Evolutionary conservation across 306 rosid species (phyloP), one percentile per base, ranked within the genome.

Genomic region (Mucuna pruriens): DNA sequence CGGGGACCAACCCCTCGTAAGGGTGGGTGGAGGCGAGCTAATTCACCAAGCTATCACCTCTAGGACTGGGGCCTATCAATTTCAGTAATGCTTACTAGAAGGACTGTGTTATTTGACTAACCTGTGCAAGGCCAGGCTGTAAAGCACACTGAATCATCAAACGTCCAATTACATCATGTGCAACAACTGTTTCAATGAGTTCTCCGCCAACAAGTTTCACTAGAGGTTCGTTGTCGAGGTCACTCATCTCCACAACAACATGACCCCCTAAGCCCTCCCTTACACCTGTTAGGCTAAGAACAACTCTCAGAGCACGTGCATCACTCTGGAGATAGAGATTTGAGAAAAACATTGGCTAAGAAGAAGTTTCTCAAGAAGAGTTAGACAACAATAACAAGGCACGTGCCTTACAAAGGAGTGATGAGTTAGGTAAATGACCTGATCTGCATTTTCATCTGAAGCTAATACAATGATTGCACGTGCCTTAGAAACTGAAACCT

Each of bases 71-170:
- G 61, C 52, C 20, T 22, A 63, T 23, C 26, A 68, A 63, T 52
- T 79, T 38, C 63, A 63, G 46, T 39, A 83, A 64, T 46, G 49
- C 45, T 70, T 63, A 83, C 39, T 34, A 80, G n/a, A 71, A 73
- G 42, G 70, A 75, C 22, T 5, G 12, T 62, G 49, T 76, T 80
- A 42, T 74, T 49, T 45, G 36, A 77, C 77, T 74, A 83, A 95
- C 99, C 99, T 91, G 99, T 26, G 99, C 99, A 82, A 95, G 99
- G 80, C 99, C 99, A 22, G 99, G 99, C 81, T 95, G 99, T 64
- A 95, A 87, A 87, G 99, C 99, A 81, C 99, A 95, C 83, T 95
- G 97, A 86, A 95, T 95, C 99, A 95, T 95, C 80, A 95, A 84
- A 74, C 99, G 97, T 54, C 99, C 99, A 87, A 95, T 95, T 76